Evolutionary conservation across 257 asterid species (phyloP).

Genomic region (Fraxinus cuspidata): DNA sequence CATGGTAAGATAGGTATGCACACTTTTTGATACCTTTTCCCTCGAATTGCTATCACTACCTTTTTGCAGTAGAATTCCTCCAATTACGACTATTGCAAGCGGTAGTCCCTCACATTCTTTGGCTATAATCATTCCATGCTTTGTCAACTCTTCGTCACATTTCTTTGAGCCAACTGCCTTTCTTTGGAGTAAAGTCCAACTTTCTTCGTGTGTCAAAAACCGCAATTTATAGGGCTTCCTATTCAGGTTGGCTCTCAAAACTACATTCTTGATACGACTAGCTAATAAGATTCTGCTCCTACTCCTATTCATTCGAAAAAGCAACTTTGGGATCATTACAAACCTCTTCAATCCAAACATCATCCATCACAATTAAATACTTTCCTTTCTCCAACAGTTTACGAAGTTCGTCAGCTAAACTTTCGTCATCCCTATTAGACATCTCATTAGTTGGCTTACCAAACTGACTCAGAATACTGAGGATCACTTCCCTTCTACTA

Average conservation of each 20-base stretch:
- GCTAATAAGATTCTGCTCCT: conserved; percentile 51
- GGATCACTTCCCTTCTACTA: conserved; percentile 49
- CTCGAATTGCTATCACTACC: conserved; percentile 22
- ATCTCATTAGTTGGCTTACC: conserved; percentile 31
- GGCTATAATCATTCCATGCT: conserved; percentile 43
- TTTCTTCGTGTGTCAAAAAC: conserved; percentile 38
- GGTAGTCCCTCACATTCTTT: conserved; percentile 50
- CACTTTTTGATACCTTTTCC: background rate
- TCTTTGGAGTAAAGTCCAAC: conserved; percentile 48
- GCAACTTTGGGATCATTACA: conserved; percentile 55
- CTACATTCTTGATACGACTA: conserved; percentile 45
- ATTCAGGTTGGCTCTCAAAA: conserved; percentile 40
- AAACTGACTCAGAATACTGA: conserved; percentile 37
- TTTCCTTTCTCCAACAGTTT: conserved; percentile 39
- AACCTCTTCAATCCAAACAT: conserved; percentile 51
- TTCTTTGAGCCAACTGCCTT: conserved; percentile 45
- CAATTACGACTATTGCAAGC: conserved; percentile 59
- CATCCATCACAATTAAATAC: conserved; percentile 60
- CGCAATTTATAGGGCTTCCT: conserved; percentile 38
- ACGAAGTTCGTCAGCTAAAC: conserved; percentile 35
- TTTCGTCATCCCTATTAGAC: conserved; percentile 41
- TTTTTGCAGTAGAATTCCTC: conserved; percentile 53
- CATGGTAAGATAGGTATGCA: conserved; percentile 42
- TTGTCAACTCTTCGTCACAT: conserved; percentile 42
- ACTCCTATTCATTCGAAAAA: conserved; percentile 47